Evolutionary conservation across 2,329 filamentous ascomycete species (phyloP), one percentile per base, ranked within the genome.

Genomic region (Trichoderma semiorbis): DNA sequence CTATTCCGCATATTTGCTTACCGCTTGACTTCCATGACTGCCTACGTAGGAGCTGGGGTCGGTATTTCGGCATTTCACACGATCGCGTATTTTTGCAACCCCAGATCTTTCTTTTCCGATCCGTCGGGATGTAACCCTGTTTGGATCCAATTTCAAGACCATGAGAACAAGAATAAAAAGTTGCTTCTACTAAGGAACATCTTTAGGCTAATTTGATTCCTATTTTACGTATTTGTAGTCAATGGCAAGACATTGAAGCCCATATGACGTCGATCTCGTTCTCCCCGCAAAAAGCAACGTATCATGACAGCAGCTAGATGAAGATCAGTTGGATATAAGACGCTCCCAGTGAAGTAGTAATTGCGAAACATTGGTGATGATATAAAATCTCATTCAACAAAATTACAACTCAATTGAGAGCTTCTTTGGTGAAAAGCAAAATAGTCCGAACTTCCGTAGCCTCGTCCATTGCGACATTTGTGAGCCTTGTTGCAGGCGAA

Each of bases 51-150:
- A 30, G 53, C 34, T 11, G 18, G 18, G 18, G 24, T 58, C 26
- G 26, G 34, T 32, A 32, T 14, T 18, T 30, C 30, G 26, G 34
- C 12, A 32, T 14, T 18, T 30, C 30, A 21, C 30, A 21, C 32
- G 34, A 43, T 39, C 39, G 16, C 28, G 26, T 65, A 36, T 3
- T 53, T 34, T 26, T 34, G 32, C 3, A 16, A 50, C 18, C 30
- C 30, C 26, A 68, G 66, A 50, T 36, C 26, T 21, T 28, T 43
- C 4, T 60, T 32, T 18, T 61, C 55, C 65, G 53, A 68, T 43
- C 55, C 66, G 66, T 69, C 66, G 66, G 66, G 34, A 69, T 69
- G 34, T 34, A 61, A 61, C 55, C 55, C 12, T 61, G n/a, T 6
- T 18, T 24, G 6, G 7, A 47, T 26, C 55, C 55, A 8, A n/a